Percentiles rank a stretch among this genome's conserved stretches.
Conservation (phyloP, 2,329 filamentous ascomycete genomes). For the Stagonosporopsis chrysanthemi region DNA sequence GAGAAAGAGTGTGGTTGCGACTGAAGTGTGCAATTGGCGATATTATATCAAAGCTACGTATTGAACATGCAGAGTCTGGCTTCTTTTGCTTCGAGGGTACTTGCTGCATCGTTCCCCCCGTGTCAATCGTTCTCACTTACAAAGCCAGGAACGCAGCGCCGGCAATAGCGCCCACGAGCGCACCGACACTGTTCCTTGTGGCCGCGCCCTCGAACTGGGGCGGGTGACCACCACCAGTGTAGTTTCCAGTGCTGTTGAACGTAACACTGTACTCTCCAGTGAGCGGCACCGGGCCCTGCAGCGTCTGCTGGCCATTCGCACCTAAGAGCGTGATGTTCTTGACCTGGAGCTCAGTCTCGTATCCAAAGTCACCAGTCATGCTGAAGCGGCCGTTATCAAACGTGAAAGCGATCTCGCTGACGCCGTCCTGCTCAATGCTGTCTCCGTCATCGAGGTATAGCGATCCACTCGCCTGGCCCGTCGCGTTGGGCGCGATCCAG, state of each 20-base stretch:
- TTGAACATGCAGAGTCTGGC: neutral
- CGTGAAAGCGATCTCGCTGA: conserved; percentile 65
- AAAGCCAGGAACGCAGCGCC: conserved; percentile 7
- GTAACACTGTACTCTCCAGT: conserved; percentile 24
- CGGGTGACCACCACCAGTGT: conserved; percentile 9
- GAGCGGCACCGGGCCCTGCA: conserved; percentile 53
- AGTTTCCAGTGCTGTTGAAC: conserved; percentile 16
- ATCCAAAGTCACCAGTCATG: conserved; percentile 64
- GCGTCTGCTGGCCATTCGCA: conserved; percentile 58
- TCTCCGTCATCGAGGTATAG: conserved; percentile 82
- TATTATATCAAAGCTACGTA: neutral
- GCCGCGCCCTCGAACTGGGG: conserved; percentile 20
- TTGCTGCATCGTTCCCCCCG: neutral
- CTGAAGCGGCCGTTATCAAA: conserved; percentile 64
- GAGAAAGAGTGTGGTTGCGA: neutral
- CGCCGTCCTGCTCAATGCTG: conserved; percentile 65
- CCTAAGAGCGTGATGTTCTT: conserved; percentile 41
- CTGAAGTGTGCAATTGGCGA: neutral
- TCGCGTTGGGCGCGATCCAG: conserved; percentile 68
- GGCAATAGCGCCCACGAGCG: conserved; percentile 12
- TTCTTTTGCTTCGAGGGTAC: too few relatives aligned
- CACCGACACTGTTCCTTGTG: conserved; percentile 2
- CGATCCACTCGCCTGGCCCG: conserved; percentile 70
- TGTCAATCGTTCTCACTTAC: neutral
- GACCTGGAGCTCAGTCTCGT: conserved; percentile 41